These are phyloP conservation scores for Pilobolus umbonatus DNA, from an alignment of 192 early-diverging fungal species.

Conservation along the genomic window DNA sequence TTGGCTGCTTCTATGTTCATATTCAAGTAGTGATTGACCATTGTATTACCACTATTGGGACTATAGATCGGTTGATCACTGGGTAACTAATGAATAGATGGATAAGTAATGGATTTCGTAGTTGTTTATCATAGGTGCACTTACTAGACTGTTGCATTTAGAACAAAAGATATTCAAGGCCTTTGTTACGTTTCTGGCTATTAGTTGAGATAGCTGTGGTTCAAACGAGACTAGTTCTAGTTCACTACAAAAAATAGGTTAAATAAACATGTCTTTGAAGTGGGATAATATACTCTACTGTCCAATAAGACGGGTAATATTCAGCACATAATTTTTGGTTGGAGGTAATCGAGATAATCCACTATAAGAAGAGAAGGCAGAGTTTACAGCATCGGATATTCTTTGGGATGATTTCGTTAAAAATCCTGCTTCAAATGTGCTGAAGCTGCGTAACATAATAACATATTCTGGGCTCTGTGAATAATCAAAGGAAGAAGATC, in stretches of 20 bases:
- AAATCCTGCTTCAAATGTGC: constrained; percentile 40
- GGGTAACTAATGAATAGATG: constrained; percentile 7
- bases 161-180: constrained; percentile 54
- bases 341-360: constrained; percentile 33
- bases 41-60: constrained; percentile 7
- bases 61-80: constrained; percentile 34
- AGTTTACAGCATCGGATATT: constrained; percentile 60
- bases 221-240: constrained; percentile 65
- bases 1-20: constrained; percentile 60
- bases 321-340: constrained; percentile 49
- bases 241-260: constrained; percentile 43
- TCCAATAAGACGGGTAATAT: constrained; percentile 48
- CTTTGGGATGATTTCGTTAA: constrained; percentile 49
- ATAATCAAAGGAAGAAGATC: constrained; percentile 37
- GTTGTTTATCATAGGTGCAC: background rate
- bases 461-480: constrained; percentile 44
- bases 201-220: constrained; percentile 37
- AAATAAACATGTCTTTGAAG: background rate
- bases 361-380: constrained; percentile 50
- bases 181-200: constrained; percentile 53
- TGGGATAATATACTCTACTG: constrained; percentile 34
- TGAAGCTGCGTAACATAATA: constrained; percentile 36
- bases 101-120: constrained; percentile 15
- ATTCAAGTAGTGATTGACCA: constrained; percentile 40
- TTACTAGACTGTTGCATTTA: constrained; percentile 55